Base-by-base conservation (phyloP, 73 alveolate species). In the Paramecium sexaurelia region DNA sequence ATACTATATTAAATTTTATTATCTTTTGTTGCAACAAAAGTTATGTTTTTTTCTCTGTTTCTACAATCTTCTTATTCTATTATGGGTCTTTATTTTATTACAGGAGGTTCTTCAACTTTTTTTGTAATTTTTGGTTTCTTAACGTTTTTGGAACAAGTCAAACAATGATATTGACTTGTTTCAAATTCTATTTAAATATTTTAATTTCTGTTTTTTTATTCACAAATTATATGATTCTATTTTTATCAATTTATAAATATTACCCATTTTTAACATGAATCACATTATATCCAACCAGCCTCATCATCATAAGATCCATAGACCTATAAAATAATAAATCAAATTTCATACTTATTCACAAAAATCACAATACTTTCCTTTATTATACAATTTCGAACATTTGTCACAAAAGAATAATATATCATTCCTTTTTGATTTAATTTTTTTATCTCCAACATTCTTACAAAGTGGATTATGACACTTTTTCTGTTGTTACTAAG, bases 261-360 rank as follows among this genome's bases (percentile, higher is more conserved):
- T 78, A 78, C 90, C 90, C 90, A 78, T 78, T 78, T 78, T 78
- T 78, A 3, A 22, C 90, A 78, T 2, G 32, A 39, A 78, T 78
- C 90, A 43, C 90, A 78, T 33, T 78, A 33, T 3, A 78, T 19
- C 90, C 90, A 78, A 2, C 73, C 90, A 6, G 71, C 73, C 17
- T 78, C 90, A 78, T 78, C 90, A 13, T 78, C 90, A 22, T 78
- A 78, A 15, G 90, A 40, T 19, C 90, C 90, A 78, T 78, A 78
- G 7, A 78, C 86, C 86, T 71, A 6, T 51, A 15, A 15, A 7
- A 71, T 71, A 35, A 7, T 71, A 11, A 33, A 36, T n/a, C n/a
- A 36, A 8, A 13, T 15, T 3, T 7, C 7, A 7, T 71, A 71
- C 90, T 43, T 78, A 40, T 43, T 78, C 75, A 43, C 90, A 78